Conservation (phyloP, 495 filamentous ascomycete genomes). For the Aspergillus leporis region DNA sequence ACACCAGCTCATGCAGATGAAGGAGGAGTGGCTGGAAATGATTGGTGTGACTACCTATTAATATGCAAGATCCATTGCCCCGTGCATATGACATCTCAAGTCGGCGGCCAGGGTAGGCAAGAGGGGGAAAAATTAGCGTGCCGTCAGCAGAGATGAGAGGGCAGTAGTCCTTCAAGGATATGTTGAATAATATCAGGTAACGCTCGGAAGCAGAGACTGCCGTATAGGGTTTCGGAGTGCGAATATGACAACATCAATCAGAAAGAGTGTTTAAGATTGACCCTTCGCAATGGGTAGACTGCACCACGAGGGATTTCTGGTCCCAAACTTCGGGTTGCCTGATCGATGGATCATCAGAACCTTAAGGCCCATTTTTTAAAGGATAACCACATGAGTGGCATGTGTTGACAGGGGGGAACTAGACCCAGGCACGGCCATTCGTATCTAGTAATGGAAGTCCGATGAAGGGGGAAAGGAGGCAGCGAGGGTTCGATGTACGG, state of each 20-base stretch:
- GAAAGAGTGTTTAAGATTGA: not conserved
- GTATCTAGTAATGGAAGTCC: constrained; percentile 6
- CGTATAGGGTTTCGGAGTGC: not conserved
- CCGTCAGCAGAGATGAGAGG: constrained; percentile 10
- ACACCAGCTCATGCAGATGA: constrained; percentile 9
- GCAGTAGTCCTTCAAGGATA: not conserved
- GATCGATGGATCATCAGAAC: constrained; percentile 17
- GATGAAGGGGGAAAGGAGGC: not conserved
- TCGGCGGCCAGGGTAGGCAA: constrained; percentile 14
- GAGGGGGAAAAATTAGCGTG: constrained; percentile 15
- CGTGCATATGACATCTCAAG: constrained; percentile 31
- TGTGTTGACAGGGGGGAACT: constrained; percentile 16
- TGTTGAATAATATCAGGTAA: constrained; percentile 3
- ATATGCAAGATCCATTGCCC: constrained; percentile 26
- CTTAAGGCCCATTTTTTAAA: constrained; percentile 19
- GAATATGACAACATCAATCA: constrained; percentile 3
- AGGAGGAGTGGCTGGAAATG: constrained; percentile 11
- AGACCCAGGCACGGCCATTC: constrained; percentile 6
- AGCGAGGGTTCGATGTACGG: not conserved
- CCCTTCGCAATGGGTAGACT: not conserved
- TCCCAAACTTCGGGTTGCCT: constrained; percentile 17
- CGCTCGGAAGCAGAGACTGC: constrained; percentile 8
- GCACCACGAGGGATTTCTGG: constrained; percentile 15
- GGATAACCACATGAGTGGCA: constrained; percentile 18
- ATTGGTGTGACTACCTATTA: constrained; percentile 16